These are phyloP conservation scores for Phytopythium vexans DNA, from an alignment of 352 stramenopile genomes.

Conservation along the genomic window DNA sequence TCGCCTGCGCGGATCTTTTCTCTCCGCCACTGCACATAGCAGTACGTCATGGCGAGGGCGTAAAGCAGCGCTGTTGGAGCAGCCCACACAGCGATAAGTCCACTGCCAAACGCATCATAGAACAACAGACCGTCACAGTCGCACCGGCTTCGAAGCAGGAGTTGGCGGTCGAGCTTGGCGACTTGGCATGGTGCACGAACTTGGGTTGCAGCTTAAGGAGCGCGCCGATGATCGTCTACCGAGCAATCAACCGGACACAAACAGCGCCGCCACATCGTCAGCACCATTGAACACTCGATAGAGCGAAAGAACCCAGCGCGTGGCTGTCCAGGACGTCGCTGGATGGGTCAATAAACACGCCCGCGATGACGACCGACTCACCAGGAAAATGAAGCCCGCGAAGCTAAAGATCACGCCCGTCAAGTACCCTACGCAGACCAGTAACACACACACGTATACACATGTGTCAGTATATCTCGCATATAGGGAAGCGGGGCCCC, in stretches of 20 bases:
- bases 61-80: conserved; percentile 44
- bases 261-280: neutral
- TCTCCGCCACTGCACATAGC: conserved; percentile 58
- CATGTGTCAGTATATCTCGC: conserved; percentile 1
- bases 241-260: conserved; percentile 7
- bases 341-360: too few relatives aligned
- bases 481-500: too few relatives aligned
- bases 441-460: conserved; percentile 1
- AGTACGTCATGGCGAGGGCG: conserved; percentile 33
- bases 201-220: conserved; percentile 73
- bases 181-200: conserved; percentile 73
- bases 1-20: conserved; percentile 44
- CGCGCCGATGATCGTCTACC: conserved; percentile 60
- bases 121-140: conserved; percentile 9
- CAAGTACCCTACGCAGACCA: conserved; percentile 44
- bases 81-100: neutral
- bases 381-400: conserved; percentile 74
- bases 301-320: neutral
- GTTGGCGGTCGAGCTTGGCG: conserved; percentile 64
- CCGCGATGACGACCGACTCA: conserved; percentile 12
- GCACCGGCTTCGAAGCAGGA: conserved; percentile 76
- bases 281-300: too few relatives aligned
- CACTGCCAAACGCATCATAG: neutral
- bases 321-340: neutral
- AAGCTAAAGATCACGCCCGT: conserved; percentile 81